phyloP scores from a whole-genome alignment of 768 basidiomycete genomes.

The Amanita phalloides region DNA sequence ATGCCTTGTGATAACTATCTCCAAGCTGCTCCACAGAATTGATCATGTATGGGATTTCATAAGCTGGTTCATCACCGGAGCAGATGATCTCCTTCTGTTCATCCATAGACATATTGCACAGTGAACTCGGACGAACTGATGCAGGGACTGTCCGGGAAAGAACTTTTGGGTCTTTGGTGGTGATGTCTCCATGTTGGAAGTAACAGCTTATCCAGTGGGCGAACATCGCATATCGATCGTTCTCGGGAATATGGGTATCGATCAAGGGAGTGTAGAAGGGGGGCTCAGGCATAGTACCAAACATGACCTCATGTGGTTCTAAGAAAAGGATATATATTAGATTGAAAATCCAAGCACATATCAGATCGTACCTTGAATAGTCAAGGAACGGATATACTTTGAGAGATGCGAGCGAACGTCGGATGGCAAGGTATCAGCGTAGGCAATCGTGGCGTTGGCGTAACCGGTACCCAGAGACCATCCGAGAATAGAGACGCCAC shows the following conservation, averaged over 20 bases:
- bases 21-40: neutral
- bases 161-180: neutral
- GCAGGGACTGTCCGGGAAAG: neutral
- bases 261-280: neutral
- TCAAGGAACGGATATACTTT: neutral
- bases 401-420: neutral
- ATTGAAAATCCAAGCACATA: neutral
- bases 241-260: neutral
- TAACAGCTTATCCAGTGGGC: neutral
- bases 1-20: neutral
- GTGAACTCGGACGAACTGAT: neutral
- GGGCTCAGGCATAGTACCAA: neutral
- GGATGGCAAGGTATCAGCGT: neutral
- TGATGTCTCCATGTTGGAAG: neutral
- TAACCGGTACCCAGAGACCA: neutral
- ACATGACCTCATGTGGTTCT: neutral
- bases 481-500: neutral
- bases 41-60: neutral
- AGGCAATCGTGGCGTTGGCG: neutral
- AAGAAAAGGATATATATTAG: neutral
- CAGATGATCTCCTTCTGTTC: conserved; percentile 1
- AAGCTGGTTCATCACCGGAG: neutral
- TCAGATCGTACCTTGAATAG: neutral
- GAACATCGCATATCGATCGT: neutral
- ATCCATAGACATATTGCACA: neutral